These are phyloP conservation scores for Leccinum griseonigrum DNA, from an alignment of 1,284 basidiomycete genomes.

Conservation along the genomic window DNA sequence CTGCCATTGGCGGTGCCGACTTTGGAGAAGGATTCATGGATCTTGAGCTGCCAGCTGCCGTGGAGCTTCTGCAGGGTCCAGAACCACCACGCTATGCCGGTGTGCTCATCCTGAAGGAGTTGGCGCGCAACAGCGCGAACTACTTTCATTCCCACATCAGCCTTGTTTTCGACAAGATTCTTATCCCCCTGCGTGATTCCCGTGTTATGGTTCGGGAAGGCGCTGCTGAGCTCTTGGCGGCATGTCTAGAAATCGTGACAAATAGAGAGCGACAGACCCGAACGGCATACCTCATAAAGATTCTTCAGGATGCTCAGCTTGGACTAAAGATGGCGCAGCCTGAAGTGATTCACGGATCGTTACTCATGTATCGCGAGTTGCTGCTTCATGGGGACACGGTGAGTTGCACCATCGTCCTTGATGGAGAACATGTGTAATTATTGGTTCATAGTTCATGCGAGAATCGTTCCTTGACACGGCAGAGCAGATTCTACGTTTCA, in stretches of 20 bases:
- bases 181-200: conserved; percentile 83
- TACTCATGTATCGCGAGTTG: conserved; percentile 91
- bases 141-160: conserved; percentile 87
- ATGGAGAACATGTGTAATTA: conserved; percentile 5
- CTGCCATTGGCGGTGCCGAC: conserved; percentile 74
- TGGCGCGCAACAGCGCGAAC: conserved; percentile 81
- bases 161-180: conserved; percentile 88
- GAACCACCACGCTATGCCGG: conserved; percentile 81
- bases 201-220: conserved; percentile 86
- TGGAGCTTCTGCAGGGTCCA: conserved; percentile 74
- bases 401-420: conserved; percentile 14
- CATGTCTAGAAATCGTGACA: conserved; percentile 84
- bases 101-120: conserved; percentile 86
- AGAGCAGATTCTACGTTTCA: conserved; percentile 88
- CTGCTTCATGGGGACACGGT: conserved; percentile 93
- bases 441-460: conserved; percentile 76
- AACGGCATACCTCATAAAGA: conserved; percentile 71
- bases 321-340: conserved; percentile 81
- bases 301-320: conserved; percentile 86
- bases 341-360: conserved; percentile 90
- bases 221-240: conserved; percentile 86
- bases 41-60: conserved; percentile 78
- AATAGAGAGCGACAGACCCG: conserved; percentile 66
- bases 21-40: conserved; percentile 89
- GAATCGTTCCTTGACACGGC: conserved; percentile 88